These are phyloP conservation scores for Alternaria longipes DNA, from an alignment of 2,329 filamentous ascomycete genomes.

Conservation along the genomic window DNA sequence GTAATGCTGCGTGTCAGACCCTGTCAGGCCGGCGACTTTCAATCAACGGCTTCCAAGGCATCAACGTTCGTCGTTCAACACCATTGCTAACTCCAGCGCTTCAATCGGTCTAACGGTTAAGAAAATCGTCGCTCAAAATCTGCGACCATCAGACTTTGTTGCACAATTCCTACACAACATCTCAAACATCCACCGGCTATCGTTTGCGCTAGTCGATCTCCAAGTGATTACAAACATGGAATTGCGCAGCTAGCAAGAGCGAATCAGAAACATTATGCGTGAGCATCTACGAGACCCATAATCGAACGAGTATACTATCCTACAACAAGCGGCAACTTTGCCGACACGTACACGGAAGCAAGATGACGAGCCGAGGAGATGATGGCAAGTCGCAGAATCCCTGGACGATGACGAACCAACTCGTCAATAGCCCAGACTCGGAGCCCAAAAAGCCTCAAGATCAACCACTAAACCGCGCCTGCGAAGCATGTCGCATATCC, in stretches of 20 bases:
- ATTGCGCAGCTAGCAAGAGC: slow-evolving; percentile 20
- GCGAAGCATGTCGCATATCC: slow-evolving; percentile 48
- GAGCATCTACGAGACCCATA: neutral
- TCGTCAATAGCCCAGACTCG: slow-evolving; percentile 23
- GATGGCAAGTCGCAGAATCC: slow-evolving; percentile 13
- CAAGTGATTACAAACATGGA: slow-evolving; percentile 17
- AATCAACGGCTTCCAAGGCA: slow-evolving; percentile 8
- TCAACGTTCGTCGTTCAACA: slow-evolving; percentile 7
- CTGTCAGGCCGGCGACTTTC: neutral
- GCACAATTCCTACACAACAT: neutral
- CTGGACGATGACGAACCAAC: slow-evolving; percentile 26
- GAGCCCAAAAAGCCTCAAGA: slow-evolving; percentile 36
- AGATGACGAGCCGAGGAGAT: slow-evolving; percentile 23
- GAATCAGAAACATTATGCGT: slow-evolving; percentile 9
- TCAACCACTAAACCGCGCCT: slow-evolving; percentile 47
- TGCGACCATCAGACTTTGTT: neutral
- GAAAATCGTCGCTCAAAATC: neutral
- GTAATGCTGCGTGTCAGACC: neutral
- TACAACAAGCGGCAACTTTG: neutral
- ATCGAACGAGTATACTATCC: neutral
- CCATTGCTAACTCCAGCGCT: neutral
- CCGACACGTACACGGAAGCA: neutral
- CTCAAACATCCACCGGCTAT: slow-evolving; percentile 2
- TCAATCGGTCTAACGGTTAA: neutral
- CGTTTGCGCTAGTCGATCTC: slow-evolving; percentile 10